Conservation (phyloP, 176 grass and related monocot species). For the Oryza nivara region DNA sequence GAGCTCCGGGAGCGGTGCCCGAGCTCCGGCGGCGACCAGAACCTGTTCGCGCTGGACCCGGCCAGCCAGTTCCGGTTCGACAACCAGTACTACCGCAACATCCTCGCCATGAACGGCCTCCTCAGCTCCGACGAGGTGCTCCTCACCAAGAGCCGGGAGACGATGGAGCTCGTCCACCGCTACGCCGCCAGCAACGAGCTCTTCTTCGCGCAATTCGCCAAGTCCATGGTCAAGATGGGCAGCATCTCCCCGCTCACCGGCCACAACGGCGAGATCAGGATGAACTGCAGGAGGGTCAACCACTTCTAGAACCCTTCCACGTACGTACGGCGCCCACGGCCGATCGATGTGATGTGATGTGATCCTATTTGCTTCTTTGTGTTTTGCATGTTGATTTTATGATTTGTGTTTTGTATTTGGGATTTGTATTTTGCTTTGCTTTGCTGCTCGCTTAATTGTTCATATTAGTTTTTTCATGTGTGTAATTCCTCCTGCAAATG, state of each 20-base stretch:
- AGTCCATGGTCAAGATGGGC: conserved; percentile 81
- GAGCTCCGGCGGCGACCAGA: conserved; percentile 68
- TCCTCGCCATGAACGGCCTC: conserved; percentile 51
- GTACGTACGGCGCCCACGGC: no score
- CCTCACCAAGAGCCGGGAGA: conserved; percentile 57
- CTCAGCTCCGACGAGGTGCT: conserved; percentile 79
- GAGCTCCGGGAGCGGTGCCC: conserved; percentile 55
- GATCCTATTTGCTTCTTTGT: background rate
- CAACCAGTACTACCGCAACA: conserved; percentile 68
- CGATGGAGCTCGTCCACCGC: conserved; percentile 54
- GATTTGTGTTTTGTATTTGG: background rate
- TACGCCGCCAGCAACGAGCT: conserved; percentile 51
- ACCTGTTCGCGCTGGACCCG: conserved; percentile 63
- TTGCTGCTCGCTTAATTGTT: background rate
- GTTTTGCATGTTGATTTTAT: background rate
- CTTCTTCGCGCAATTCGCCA: conserved; percentile 70
- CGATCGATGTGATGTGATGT: background rate
- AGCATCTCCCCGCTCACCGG: conserved; percentile 64
- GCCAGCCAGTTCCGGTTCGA: conserved; percentile 61
- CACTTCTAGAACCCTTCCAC: conserved; percentile 16
- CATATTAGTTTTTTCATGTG: background rate
- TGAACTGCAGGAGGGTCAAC: conserved; percentile 68
- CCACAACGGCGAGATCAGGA: conserved; percentile 59
- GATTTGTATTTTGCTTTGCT: conserved; percentile 1
- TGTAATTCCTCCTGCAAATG: conserved; percentile 15